phyloP scores from a whole-genome alignment of 2,329 filamentous ascomycete species.

The Cadophora malorum region DNA sequence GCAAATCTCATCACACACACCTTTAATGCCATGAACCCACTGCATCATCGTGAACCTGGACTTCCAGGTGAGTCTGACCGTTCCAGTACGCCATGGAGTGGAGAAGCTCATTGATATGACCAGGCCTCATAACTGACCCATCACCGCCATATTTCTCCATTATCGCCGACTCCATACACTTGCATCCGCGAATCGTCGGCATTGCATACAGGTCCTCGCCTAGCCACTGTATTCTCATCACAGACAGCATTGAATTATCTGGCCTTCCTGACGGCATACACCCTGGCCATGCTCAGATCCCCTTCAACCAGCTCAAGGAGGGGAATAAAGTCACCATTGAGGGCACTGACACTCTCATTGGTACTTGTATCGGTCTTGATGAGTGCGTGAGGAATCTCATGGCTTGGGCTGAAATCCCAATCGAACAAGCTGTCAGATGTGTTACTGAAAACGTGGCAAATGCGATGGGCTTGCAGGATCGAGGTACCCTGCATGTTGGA shows the following conservation, averaged over 20 bases:
- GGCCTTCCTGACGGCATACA: conserved; percentile 58
- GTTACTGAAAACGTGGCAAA: conserved; percentile 43
- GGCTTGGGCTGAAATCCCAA: conserved; percentile 36
- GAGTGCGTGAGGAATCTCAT: conserved; percentile 54
- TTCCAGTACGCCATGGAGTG: neutral
- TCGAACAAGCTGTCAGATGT: conserved; percentile 41
- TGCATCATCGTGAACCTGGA: conserved; percentile 58
- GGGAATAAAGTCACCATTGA: conserved; percentile 57
- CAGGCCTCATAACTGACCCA: conserved; percentile 44
- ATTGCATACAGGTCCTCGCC: conserved; percentile 56
- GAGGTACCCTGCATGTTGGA: conserved; percentile 38
- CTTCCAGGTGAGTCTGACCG: conserved; percentile 49
- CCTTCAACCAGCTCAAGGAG: conserved; percentile 54
- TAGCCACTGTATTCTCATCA: conserved; percentile 56
- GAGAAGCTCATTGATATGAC: neutral
- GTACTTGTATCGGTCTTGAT: conserved; percentile 57
- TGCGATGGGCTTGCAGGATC: conserved; percentile 37
- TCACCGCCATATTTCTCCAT: conserved; percentile 54
- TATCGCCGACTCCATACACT: conserved; percentile 60
- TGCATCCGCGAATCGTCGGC: conserved; percentile 56
- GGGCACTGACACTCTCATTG: conserved; percentile 59
- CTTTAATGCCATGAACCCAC: conserved; percentile 59
- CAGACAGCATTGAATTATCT: conserved; percentile 60
- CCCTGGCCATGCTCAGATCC: conserved; percentile 58
- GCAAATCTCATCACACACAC: conserved; percentile 60